Evolutionary conservation across 805 yeast species (phyloP).

Genomic region (Isabelozyma heimii): DNA sequence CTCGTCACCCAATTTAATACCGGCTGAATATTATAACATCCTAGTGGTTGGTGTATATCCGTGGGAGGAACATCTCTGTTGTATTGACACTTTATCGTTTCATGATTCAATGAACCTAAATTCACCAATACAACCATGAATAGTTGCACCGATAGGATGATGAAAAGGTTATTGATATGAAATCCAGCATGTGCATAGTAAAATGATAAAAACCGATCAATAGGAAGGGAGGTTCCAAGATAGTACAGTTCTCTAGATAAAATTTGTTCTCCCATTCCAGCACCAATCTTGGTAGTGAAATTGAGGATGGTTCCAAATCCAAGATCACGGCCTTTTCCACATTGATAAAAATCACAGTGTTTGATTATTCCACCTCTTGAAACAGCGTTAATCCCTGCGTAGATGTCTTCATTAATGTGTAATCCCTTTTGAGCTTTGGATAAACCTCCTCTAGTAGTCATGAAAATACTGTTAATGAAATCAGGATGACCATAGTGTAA

Average conservation of each 20-base stretch:
- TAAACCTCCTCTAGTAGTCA: conserved; percentile 95
- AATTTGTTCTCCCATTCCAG: conserved; percentile 98
- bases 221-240: conserved; percentile 83
- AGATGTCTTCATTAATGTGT: conserved; percentile 91
- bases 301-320: conserved; percentile 91
- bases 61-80: conserved; percentile 68
- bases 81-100: conserved; percentile 66
- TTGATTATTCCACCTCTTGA: conserved; percentile 90
- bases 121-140: conserved; percentile 79
- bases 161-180: conserved; percentile 86
- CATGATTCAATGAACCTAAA: conserved; percentile 75
- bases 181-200: conserved; percentile 98
- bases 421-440: conserved; percentile 93
- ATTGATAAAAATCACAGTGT: conserved; percentile 93
- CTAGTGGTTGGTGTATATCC: conserved; percentile 70
- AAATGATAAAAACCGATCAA: conserved; percentile 87
- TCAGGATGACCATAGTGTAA: conserved; percentile 97
- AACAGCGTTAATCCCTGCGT: conserved; percentile 90
- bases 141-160: conserved; percentile 80
- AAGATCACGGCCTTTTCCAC: conserved; percentile 95
- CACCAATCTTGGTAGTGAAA: conserved; percentile 94
- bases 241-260: conserved; percentile 89
- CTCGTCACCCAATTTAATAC: conserved; percentile 88
- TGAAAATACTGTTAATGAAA: conserved; percentile 82
- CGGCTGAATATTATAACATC: conserved; percentile 83